phyloP scores from a whole-genome alignment of 164 flowering plant species.

The Umbellularia californica region DNA sequence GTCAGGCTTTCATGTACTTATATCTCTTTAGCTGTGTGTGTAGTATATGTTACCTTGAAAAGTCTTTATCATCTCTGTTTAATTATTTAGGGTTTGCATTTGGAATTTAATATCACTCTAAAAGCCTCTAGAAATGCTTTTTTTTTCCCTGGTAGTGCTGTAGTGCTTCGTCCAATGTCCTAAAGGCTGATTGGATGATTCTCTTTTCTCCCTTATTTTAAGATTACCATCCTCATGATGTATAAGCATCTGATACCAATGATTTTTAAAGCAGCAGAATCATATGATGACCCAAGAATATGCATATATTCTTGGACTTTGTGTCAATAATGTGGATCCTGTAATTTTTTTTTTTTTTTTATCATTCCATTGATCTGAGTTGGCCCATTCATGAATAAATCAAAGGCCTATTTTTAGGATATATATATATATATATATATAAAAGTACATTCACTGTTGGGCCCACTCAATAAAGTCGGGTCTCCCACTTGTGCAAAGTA shows the following conservation, averaged over 20 bases:
- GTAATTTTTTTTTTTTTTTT: too few relatives aligned
- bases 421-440: too few relatives aligned
- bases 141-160: background rate
- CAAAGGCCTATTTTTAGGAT: too few relatives aligned
- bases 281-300: background rate
- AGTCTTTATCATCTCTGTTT: background rate
- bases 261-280: background rate
- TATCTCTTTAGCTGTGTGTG: background rate
- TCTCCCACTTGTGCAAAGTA: too few relatives aligned
- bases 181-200: background rate
- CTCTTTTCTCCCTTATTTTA: background rate
- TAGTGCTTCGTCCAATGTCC: background rate
- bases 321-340: background rate
- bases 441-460: too few relatives aligned
- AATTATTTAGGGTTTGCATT: background rate
- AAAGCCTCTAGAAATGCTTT: background rate
- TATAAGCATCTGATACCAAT: background rate
- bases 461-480: background rate
- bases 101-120: constrained; percentile 1
- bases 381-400: too few relatives aligned
- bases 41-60: too few relatives aligned
- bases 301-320: background rate
- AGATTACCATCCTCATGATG: background rate
- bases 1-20: too few relatives aligned
- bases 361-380: too few relatives aligned